Evolutionary conservation across 352 stramenopile species (phyloP), one percentile per base, ranked within the genome.

Genomic region (Phytophthora foliorum): DNA sequence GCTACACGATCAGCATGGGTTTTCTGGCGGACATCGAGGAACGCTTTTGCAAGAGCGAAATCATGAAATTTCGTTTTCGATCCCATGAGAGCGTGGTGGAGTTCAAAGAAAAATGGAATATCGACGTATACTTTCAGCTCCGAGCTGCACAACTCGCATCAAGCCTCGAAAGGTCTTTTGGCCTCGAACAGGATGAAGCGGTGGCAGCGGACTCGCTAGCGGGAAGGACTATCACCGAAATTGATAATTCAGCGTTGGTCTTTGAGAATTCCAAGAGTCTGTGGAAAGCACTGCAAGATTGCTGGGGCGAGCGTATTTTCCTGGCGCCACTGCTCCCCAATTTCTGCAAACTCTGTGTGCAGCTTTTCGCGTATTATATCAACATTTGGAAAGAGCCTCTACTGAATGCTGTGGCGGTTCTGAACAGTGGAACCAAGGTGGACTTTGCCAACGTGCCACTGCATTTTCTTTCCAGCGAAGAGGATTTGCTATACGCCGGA

Each of bases 81-180:
- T 74, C 69, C 6, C 85, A 94, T 32, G 84, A 94, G 38, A 92
- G 79, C 19, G 82, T 92, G 13, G 58, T 91, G 4, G 77, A 91
- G 34, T 97, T 97, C 68, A 92, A 90, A 57, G 87, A 94, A 46
- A 92, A 91, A 68, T 97, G 89, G 89, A 95, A 97, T 56, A 80
- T 94, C 58, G 88, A 94, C 41, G 84, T 95, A 19, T 97, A 97
- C 75, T 95, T 94, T 53, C 86, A 97, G 59, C 69, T 95, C 52
- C 84, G 85, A 38, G 80, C 75, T 32, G 80, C 77, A 8, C 71
- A 94, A 64, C 52, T 95, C 4, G 69, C 83, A 31, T 59, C 76
- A 4, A 69, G 58, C 7, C 49, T 95, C 9, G 79, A 92, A 38
- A 73, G 77, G 14, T 77, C 83, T 8, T 90, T 93, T 45, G 74